phyloP scores from a whole-genome alignment of 495 filamentous ascomycete species.

The Thermochaetoides thermophila region DNA sequence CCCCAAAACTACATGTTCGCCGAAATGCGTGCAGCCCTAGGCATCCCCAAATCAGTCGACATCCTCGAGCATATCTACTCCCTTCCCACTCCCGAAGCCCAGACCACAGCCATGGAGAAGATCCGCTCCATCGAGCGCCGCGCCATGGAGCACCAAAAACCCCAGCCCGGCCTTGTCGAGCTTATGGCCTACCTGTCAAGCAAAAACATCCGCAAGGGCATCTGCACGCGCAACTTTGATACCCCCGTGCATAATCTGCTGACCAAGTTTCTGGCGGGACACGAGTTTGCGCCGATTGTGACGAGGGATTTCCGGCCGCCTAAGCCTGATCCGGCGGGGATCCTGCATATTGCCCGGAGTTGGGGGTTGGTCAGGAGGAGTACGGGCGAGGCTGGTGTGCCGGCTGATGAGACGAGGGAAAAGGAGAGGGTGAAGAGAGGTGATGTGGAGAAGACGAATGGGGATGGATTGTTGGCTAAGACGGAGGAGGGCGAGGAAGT shows the following conservation, averaged over 20 bases:
- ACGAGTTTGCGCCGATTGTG: slow-evolving; percentile 65
- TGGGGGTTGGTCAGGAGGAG: slow-evolving; percentile 50
- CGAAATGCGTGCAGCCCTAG: slow-evolving; percentile 56
- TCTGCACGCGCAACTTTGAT: slow-evolving; percentile 95
- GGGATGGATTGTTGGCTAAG: slow-evolving; percentile 1
- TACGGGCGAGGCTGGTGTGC: slow-evolving; percentile 16
- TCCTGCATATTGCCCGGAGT: slow-evolving; percentile 61
- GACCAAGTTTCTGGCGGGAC: slow-evolving; percentile 49
- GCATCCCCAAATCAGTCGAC: slow-evolving; percentile 54
- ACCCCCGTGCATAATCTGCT: slow-evolving; percentile 50
- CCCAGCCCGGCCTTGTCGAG: slow-evolving; percentile 59
- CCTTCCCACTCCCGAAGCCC: slow-evolving; percentile 45
- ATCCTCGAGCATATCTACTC: slow-evolving; percentile 78
- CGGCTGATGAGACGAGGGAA: slow-evolving; percentile 7
- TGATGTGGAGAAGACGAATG: slow-evolving; percentile 6
- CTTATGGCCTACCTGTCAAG: slow-evolving; percentile 72
- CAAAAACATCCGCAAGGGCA: slow-evolving; percentile 51
- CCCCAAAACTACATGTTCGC: slow-evolving; percentile 93
- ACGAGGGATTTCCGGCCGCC: slow-evolving; percentile 72
- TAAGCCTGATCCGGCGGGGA: slow-evolving; percentile 80
- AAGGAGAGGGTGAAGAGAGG: slow-evolving; percentile 7
- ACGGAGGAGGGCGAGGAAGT: slow-evolving; percentile 17
- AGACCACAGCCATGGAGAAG: slow-evolving; percentile 47
- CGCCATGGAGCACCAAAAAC: slow-evolving; percentile 63
- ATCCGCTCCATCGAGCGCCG: slow-evolving; percentile 66